A percentile compares a stretch with the other conserved stretches of the same genome.
These are phyloP conservation scores for Monosporozyma solicola DNA, from an alignment of 805 yeast species.

Conservation along the genomic window DNA sequence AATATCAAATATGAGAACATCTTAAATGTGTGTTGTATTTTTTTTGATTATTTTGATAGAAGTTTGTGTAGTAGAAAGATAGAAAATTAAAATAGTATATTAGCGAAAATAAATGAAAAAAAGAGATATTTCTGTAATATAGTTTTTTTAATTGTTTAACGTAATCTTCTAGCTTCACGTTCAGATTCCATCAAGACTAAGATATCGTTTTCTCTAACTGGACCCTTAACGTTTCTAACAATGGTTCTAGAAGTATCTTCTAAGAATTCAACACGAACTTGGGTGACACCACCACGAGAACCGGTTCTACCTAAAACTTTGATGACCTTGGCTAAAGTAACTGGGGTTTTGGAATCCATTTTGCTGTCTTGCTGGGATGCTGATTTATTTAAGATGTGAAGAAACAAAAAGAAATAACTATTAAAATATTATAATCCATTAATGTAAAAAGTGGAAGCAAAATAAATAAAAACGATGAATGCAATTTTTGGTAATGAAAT, in stretches of 20 bases:
- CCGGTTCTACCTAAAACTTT: conserved; percentile 99
- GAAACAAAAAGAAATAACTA: background rate
- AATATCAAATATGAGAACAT: background rate
- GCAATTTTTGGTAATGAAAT: background rate
- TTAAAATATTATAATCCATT: background rate
- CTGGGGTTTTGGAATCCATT: conserved; percentile 64
- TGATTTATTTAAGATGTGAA: background rate
- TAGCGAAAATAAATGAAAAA: background rate
- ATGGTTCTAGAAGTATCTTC: conserved; percentile 93
- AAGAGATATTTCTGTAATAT: background rate
- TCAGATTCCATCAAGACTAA: conserved; percentile 99
- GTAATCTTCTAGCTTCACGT: conserved; percentile 97
- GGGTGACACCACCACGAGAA: conserved; percentile 99
- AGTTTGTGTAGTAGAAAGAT: background rate
- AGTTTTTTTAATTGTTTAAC: conserved; percentile 35
- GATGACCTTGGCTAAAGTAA: conserved; percentile 98
- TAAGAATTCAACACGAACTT: conserved; percentile 94
- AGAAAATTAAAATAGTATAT: background rate
- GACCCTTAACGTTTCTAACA: conserved; percentile 96
- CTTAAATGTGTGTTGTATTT: background rate
- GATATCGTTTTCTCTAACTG: conserved; percentile 97
- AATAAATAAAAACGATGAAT: background rate
- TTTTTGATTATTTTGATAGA: background rate
- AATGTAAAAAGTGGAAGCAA: background rate
- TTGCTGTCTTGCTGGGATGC: conserved; percentile 13